Base-by-base conservation (phyloP, 768 basidiomycete species). In the Suillus hirtellus region DNA sequence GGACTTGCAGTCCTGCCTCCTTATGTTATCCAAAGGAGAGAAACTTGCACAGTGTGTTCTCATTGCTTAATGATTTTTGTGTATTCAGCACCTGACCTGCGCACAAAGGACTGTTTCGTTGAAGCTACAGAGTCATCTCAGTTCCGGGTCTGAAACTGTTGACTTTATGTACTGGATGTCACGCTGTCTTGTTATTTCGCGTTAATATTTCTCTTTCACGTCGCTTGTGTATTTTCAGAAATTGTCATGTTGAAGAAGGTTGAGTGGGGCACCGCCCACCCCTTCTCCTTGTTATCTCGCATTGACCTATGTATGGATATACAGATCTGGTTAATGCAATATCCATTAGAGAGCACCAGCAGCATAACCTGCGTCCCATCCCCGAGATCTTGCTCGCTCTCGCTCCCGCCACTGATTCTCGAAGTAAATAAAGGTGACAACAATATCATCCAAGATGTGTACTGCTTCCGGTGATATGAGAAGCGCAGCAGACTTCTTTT, bases 291-390 rank as follows among this genome's bases (percentile, higher is more conserved):
- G 27, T 31, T 31, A 31, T 31, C 27, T 31, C 27, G 3, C 11
- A 74, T 97, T 99, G 74, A 89, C 27, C 27, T 31, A 31, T 31
- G 27, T 31, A 31, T 31, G 27, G 3, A 31, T 4, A 31, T 31
- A 31, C 27, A 31, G 27, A 9, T 35, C 35, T 17, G 21, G 21
- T 38, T 8, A 56, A 9, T 19, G 17, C 55, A 58, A 58, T 17
- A 9, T 19, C 27, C 40, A 19, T 42, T 19, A 58, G 24, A 42
- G 10, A 42, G 24, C 24, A 31, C 56, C 56, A 19, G 56, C 56
- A 40, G 40, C 17, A 59, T 10, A 60, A 34, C 52, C 17, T 31
- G 55, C 27, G 47, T 66, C 59, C 65, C 63, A 66, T 1, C 54
- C 5, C 42, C 62, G 67, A 0, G 70, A 56, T 59, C 19, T 73